These are phyloP conservation scores for Drechslerella coelobrocha DNA, from an alignment of 2,329 filamentous ascomycete genomes.

Conservation along the genomic window DNA sequence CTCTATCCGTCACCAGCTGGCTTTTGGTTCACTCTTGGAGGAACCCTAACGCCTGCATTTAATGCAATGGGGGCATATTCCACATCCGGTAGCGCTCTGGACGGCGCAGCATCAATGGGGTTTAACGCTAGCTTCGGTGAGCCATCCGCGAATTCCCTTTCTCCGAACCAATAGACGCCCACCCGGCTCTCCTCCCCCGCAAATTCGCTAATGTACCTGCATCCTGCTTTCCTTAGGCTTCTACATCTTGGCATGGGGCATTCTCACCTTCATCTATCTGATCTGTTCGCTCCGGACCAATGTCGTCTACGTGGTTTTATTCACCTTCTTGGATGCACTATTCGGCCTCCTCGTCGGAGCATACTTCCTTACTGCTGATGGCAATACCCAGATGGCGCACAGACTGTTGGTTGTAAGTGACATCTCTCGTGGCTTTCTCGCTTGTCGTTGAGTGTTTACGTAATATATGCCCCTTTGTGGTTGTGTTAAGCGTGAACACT, in stretches of 20 bases:
- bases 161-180: neutral
- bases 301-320: conserved; percentile 73
- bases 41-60: conserved; percentile 65
- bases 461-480: neutral
- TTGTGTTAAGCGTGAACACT: neutral
- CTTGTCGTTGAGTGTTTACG: conserved; percentile 7
- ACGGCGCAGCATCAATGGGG: conserved; percentile 50
- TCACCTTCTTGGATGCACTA: conserved; percentile 67
- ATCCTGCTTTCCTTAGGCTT: conserved; percentile 58
- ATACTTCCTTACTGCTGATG: conserved; percentile 60
- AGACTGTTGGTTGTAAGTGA: conserved; percentile 27
- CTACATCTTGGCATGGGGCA: conserved; percentile 70
- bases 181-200: neutral
- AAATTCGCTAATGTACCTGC: conserved; percentile 2
- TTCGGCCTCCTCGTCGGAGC: conserved; percentile 68
- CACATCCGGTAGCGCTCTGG: conserved; percentile 55
- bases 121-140: conserved; percentile 48
- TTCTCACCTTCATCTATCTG: conserved; percentile 72
- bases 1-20: conserved; percentile 52
- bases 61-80: conserved; percentile 62
- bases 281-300: conserved; percentile 76
- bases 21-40: conserved; percentile 67
- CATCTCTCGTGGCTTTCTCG: neutral
- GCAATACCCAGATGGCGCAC: conserved; percentile 11
- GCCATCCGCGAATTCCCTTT: neutral